These are phyloP conservation scores for Hemileccinum rubropunctum DNA, from an alignment of 768 basidiomycete genomes.

Conservation along the genomic window DNA sequence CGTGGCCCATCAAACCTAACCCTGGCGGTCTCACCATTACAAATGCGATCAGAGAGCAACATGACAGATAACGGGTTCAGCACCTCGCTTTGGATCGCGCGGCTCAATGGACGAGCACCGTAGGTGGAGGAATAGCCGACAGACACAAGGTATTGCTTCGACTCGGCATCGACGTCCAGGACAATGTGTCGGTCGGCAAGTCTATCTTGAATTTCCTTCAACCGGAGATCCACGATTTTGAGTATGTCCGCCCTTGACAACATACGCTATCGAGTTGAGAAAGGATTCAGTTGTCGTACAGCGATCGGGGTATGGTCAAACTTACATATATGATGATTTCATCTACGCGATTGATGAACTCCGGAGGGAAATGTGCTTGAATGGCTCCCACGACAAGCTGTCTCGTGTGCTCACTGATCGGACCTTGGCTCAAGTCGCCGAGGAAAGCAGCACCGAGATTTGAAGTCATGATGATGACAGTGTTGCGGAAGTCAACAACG, in stretches of 20 bases:
- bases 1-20: slow-evolving; percentile 79
- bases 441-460: slow-evolving; percentile 82
- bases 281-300: slow-evolving; percentile 27
- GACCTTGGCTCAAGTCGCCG: slow-evolving; percentile 71
- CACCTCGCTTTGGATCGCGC: slow-evolving; percentile 88
- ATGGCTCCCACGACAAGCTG: slow-evolving; percentile 77
- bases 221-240: slow-evolving; percentile 85
- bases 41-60: slow-evolving; percentile 78
- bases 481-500: slow-evolving; percentile 83
- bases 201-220: slow-evolving; percentile 82
- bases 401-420: slow-evolving; percentile 57
- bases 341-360: slow-evolving; percentile 90
- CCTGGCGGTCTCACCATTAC: slow-evolving; percentile 74
- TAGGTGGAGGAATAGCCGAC: slow-evolving; percentile 80
- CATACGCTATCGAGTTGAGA: slow-evolving; percentile 52
- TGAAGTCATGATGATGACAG: slow-evolving; percentile 93
- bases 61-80: slow-evolving; percentile 86
- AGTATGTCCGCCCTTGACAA: slow-evolving; percentile 75
- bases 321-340: slow-evolving; percentile 71
- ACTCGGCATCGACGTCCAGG: slow-evolving; percentile 70
- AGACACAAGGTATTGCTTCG: slow-evolving; percentile 73
- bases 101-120: slow-evolving; percentile 89
- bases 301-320: slow-evolving; percentile 4
- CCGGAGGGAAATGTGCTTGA: slow-evolving; percentile 84
- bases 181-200: slow-evolving; percentile 78